Base-by-base conservation (phyloP, 2,329 filamentous ascomycete species). In the Coniochaeta hoffmannii region DNA sequence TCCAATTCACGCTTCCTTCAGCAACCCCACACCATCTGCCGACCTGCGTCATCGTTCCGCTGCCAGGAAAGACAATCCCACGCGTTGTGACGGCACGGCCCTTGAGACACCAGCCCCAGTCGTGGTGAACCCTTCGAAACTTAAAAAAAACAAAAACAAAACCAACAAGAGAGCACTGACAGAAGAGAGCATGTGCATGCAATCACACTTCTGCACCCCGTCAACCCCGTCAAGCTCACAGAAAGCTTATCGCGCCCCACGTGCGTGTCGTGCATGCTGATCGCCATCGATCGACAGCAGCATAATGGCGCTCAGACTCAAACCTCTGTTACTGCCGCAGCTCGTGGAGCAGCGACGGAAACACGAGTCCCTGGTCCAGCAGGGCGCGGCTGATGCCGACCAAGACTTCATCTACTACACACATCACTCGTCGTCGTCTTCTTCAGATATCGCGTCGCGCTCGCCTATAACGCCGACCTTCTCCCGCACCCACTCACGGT, bases 381-480 rank as follows among this genome's bases (percentile, higher is more conserved):
- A 63, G 15, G 54, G 57, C 46, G 54, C 50, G 46, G 57, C 38
- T 32, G 67, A 69, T 24, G 62, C 62, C 58, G 73, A 76, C 53
- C 61, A 65, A 53, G 61, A 66, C 19, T 71, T 71, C 58, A 68
- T 73, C 60, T 76, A 75, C 63, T 74, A 74, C 62, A 74, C 70
- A 52, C 70, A 75, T 55, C 79, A 80, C 64, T 82, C 79, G 4
- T 84, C 80, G 17, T 77, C 77, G 11, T 89, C 66, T 11, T 90
- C 67, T 12, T 65, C 88, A 19, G 87, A 88, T 62, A 75, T 85
- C 61, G 81, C 83, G 12, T 86, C 87, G 19, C 87, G 87, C 51
- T 86, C 87, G 19, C 88, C 88, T 53, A 73, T 86, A 35, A 89
- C 87, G 41, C 86, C 88, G 22, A 88, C 85, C 17, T 89, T 88